Percentiles rank a stretch among this genome's conserved stretches.
phyloP scores from a whole-genome alignment of 1,139 yeast genomes.

The Sugiyamaella japonica region DNA sequence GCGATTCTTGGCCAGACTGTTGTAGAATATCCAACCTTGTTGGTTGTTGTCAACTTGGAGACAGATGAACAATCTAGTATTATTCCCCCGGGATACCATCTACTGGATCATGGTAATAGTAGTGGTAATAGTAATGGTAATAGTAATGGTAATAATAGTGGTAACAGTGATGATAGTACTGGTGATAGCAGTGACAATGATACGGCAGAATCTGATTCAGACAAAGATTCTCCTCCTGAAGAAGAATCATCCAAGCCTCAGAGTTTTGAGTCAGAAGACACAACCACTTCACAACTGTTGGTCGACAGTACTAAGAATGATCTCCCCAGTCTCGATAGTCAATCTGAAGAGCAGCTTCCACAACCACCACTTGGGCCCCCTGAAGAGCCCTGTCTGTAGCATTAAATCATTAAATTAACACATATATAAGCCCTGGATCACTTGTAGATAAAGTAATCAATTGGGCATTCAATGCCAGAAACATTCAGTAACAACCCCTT shows the following conservation, averaged over 20 bases:
- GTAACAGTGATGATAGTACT: background rate
- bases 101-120: conserved; percentile 26
- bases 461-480: conserved; percentile 4
- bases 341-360: background rate
- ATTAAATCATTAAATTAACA: background rate
- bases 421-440: background rate
- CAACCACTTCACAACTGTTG: background rate
- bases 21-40: conserved; percentile 69
- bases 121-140: background rate
- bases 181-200: background rate
- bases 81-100: conserved; percentile 42
- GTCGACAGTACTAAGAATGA: background rate
- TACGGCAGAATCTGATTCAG: conserved; percentile 12
- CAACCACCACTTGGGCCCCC: background rate
- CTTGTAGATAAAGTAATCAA: conserved; percentile 5
- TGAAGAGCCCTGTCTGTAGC: background rate
- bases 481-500: background rate
- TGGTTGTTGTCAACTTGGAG: conserved; percentile 32
- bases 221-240: conserved; percentile 22
- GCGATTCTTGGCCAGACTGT: conserved; percentile 58
- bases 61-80: background rate
- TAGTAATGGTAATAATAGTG: background rate
- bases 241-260: conserved; percentile 19
- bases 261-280: background rate
- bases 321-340: no score